Evolutionary conservation across 2,329 filamentous ascomycete genomes (phyloP), one percentile per base, ranked within the genome.

Genomic region (Arthrobotrys iridis): DNA sequence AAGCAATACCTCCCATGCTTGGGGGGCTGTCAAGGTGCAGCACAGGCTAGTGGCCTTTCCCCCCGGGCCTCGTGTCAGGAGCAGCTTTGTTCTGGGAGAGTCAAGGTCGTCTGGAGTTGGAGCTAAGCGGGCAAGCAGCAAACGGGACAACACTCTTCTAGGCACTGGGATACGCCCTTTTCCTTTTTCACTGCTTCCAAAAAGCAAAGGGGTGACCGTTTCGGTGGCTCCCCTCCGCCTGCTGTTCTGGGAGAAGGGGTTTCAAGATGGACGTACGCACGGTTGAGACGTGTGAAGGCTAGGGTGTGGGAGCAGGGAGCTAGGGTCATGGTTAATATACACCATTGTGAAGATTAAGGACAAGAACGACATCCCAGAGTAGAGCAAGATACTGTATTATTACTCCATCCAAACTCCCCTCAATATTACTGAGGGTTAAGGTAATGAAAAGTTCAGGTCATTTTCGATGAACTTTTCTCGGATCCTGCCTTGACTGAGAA

Each of bases 191-290:
- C 62, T 57, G 22, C 15, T 40, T 41, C 7, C n/a, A 46, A 74
- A 74, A 74, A 74, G 62, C 60, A 74, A 74, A 20, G 10, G 13
- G 26, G 35, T 18, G 28, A 43, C 52, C 62, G 45, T 74, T 66
- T 45, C 43, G 52, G 43, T 65, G 52, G 68, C 60, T 73, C 68
- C 62, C 60, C 58, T 66, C 41, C 62, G 65, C 70, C 70, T 74
- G 65, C 70, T 74, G 52, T 74, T 74, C 70, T 74, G 70, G 62
- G 70, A 74, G 70, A 67, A 62, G 60, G 45, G 62, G 70, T 74
- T 74, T 74, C 70, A 74, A 62, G 60, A 66, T 57, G 62, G 70
- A 33, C 52, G 63, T 43, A 58, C 62, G 70, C 70, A 74, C 70
- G 70, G 70, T 74, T 74, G 70, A 74, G 70, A 74, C 70, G 70